These are phyloP conservation scores for Sporisorium sorghi DNA, from an alignment of 1,284 basidiomycete genomes.

Conservation along the genomic window DNA sequence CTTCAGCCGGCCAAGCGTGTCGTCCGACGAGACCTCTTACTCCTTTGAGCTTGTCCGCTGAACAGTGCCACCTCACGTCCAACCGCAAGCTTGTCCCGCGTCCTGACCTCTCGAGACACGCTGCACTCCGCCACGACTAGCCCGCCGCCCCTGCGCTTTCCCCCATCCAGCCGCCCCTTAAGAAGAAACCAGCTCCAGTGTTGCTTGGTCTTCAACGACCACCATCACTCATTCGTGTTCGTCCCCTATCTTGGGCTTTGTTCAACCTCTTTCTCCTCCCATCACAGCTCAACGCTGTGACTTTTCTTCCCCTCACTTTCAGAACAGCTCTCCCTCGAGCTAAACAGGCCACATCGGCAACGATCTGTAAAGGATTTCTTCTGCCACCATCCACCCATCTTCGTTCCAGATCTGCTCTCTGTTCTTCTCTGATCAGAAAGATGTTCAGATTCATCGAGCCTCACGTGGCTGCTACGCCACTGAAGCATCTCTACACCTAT, in stretches of 20 bases:
- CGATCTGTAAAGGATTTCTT: no score
- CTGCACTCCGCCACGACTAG: background rate
- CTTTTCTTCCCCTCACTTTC: background rate
- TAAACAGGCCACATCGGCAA: background rate
- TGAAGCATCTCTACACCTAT: slow-evolving; percentile 39
- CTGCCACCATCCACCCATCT: no score
- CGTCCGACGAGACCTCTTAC: slow-evolving; percentile 10
- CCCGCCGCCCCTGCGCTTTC: background rate
- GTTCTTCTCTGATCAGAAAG: slow-evolving; percentile 1
- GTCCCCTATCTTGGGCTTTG: slow-evolving; percentile 22
- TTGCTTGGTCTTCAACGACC: background rate
- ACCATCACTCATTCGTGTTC: slow-evolving; percentile 13
- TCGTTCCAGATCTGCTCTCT: background rate
- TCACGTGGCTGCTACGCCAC: slow-evolving; percentile 32
- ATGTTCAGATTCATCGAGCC: slow-evolving; percentile 30
- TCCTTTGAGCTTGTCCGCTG: background rate
- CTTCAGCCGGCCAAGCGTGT: slow-evolving; percentile 1
- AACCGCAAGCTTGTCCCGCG: background rate
- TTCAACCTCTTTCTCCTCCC: slow-evolving; percentile 24
- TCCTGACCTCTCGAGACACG: slow-evolving; percentile 1
- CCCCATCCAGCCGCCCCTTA: no score
- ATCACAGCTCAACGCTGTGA: slow-evolving; percentile 48
- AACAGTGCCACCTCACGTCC: slow-evolving; percentile 4
- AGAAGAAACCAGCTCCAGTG: slow-evolving; percentile 16
- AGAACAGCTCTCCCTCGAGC: background rate